Evolutionary conservation across 1,139 yeast genomes (phyloP).

Genomic region (Lodderomyces metapsilosis): DNA sequence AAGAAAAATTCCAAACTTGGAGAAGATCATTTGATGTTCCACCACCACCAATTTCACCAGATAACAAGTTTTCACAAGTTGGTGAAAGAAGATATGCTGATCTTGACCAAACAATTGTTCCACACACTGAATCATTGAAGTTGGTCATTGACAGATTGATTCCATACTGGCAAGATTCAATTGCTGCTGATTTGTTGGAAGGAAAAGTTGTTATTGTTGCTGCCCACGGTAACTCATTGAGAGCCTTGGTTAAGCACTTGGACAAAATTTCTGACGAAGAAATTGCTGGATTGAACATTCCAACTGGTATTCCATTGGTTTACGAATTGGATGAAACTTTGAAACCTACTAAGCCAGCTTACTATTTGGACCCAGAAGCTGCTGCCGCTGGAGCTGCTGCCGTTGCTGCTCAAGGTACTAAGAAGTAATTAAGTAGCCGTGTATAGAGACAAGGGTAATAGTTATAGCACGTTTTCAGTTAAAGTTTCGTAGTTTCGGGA

Average conservation of each 20-base stretch:
- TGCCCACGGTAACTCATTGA: slow-evolving; percentile 98
- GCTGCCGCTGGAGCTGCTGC: slow-evolving; percentile 99
- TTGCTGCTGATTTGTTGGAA: slow-evolving; percentile 76
- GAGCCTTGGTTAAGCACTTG: slow-evolving; percentile 95
- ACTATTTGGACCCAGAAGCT: slow-evolving; percentile 98
- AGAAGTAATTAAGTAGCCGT: slow-evolving; percentile 36
- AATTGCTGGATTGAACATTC: slow-evolving; percentile 92
- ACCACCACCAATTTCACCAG: slow-evolving; percentile 84
- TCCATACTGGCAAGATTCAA: slow-evolving; percentile 97
- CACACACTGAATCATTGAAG: slow-evolving; percentile 93
- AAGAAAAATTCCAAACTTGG: slow-evolving; percentile 93
- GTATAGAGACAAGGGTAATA: not conserved
- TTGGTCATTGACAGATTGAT: slow-evolving; percentile 94
- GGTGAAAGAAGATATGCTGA: slow-evolving; percentile 82
- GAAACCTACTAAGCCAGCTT: slow-evolving; percentile 89
- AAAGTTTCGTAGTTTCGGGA: too few species aligned
- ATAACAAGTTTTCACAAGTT: slow-evolving; percentile 79
- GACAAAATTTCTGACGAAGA: slow-evolving; percentile 91
- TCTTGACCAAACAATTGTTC: slow-evolving; percentile 81
- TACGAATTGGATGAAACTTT: slow-evolving; percentile 88
- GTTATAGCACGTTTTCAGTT: too few species aligned
- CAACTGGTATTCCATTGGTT: slow-evolving; percentile 98
- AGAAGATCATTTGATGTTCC: slow-evolving; percentile 98
- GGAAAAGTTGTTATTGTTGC: slow-evolving; percentile 92
- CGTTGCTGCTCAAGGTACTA: slow-evolving; percentile 91